Evolutionary conservation across 2,329 filamentous ascomycete species (phyloP).

Genomic region (Aschersonia sp.): DNA sequence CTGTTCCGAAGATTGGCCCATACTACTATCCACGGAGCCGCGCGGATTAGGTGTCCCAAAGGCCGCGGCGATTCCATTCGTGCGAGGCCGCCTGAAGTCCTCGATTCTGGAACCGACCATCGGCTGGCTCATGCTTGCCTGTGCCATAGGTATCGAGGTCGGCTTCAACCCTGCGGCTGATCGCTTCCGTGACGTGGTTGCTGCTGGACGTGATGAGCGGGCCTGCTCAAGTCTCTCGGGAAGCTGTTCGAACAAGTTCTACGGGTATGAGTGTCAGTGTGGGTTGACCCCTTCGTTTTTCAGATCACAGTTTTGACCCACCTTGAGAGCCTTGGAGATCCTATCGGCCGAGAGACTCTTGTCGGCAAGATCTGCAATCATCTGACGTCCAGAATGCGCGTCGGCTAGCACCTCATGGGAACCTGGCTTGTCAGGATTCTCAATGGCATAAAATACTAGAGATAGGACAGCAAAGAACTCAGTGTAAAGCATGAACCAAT

Average conservation of each 20-base stretch:
- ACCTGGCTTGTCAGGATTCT: conserved; percentile 62
- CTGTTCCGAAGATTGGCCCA: conserved; percentile 14
- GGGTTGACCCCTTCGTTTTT: neutral
- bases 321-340: conserved; percentile 63
- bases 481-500: conserved; percentile 79
- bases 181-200: conserved; percentile 36
- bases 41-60: conserved; percentile 11
- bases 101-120: conserved; percentile 18
- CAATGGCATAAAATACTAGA: conserved; percentile 64
- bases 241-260: conserved; percentile 74
- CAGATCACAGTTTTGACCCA: conserved; percentile 25
- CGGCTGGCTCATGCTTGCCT: conserved; percentile 14
- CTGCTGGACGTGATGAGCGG: conserved; percentile 16
- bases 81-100: conserved; percentile 17
- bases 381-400: conserved; percentile 70
- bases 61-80: conserved; percentile 9
- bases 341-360: conserved; percentile 81
- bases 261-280: neutral
- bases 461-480: conserved; percentile 72
- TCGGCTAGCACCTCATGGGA: conserved; percentile 73
- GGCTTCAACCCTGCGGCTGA: conserved; percentile 29
- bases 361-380: conserved; percentile 63
- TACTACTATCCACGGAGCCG: conserved; percentile 19
- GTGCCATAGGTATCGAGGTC: conserved; percentile 16
- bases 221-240: conserved; percentile 53